Conservation (phyloP, 306 rosid genomes). For the Casuarina cunninghamiana region DNA sequence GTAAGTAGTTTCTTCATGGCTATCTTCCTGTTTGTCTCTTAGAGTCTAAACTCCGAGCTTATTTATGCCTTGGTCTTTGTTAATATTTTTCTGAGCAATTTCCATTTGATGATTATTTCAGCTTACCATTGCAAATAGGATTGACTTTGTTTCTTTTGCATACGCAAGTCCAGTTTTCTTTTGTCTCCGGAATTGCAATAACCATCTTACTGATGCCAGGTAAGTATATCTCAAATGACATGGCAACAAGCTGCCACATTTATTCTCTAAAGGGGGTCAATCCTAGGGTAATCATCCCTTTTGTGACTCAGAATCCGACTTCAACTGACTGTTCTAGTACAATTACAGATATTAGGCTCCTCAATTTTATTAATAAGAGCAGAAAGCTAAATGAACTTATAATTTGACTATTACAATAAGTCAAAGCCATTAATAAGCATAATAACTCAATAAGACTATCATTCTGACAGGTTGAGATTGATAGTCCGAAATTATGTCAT, state of each 20-base stretch:
- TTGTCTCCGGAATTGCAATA: constrained; percentile 86
- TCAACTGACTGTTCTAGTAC: too few relatives aligned
- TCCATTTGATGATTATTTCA: constrained; percentile 47
- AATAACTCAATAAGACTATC: too few relatives aligned
- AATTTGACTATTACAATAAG: too few relatives aligned
- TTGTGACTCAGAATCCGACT: background rate
- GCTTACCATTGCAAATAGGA: constrained; percentile 96
- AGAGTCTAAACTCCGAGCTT: background rate
- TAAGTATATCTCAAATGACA: constrained; percentile 23
- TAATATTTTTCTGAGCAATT: constrained; percentile 19
- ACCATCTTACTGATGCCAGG: constrained; percentile 92
- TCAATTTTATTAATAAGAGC: too few relatives aligned
- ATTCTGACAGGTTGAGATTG: too few relatives aligned
- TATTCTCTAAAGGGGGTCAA: constrained; percentile 6
- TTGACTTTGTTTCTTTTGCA: constrained; percentile 84
- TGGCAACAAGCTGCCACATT: background rate
- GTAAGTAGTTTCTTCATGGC: background rate
- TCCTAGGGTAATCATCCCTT: background rate
- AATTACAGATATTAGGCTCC: too few relatives aligned
- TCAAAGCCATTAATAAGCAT: too few relatives aligned
- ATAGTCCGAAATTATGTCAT: too few relatives aligned
- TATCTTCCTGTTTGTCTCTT: background rate
- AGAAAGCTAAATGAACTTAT: too few relatives aligned
- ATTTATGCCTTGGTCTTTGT: constrained; percentile 11
- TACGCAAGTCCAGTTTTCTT: constrained; percentile 90